phyloP scores from a whole-genome alignment of 2,329 filamentous ascomycete genomes.

The Didymosphaeria variabile region DNA sequence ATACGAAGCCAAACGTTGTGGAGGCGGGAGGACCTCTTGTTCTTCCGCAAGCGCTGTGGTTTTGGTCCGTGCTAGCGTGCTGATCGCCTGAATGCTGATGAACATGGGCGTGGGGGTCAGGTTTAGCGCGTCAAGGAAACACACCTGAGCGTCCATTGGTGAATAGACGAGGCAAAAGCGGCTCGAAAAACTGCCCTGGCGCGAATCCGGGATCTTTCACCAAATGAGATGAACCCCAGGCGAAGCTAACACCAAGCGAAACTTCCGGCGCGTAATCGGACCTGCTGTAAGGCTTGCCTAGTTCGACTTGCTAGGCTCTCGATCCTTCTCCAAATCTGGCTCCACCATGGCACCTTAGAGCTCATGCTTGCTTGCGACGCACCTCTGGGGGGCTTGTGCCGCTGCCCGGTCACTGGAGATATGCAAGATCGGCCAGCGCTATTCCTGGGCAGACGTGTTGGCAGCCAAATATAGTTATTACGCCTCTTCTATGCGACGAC shows the following conservation, averaged over 20 bases:
- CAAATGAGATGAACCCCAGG: not conserved
- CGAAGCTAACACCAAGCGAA: constrained; percentile 2
- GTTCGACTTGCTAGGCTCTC: not conserved
- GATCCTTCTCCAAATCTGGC: constrained; percentile 1
- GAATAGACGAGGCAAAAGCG: not conserved
- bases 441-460: not conserved
- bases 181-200: not conserved
- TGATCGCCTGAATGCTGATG: not conserved
- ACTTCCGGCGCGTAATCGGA: constrained; percentile 9
- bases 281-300: constrained; percentile 4
- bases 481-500: not conserved
- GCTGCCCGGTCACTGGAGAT: constrained; percentile 4
- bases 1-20: not conserved
- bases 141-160: not conserved
- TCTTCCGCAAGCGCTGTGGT: constrained; percentile 13
- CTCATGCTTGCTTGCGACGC: not conserved
- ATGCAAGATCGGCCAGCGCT: not conserved
- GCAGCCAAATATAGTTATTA: not conserved
- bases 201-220: not conserved
- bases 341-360: not conserved
- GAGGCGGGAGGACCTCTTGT: not conserved
- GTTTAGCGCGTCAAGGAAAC: not conserved
- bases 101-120: not conserved
- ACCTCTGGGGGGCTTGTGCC: not conserved
- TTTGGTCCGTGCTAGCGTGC: not conserved